A percentile compares a stretch with the other conserved stretches of the same genome.
Evolutionary conservation across 805 yeast genomes (phyloP).

Genomic region (Debaryomyces maramus): DNA sequence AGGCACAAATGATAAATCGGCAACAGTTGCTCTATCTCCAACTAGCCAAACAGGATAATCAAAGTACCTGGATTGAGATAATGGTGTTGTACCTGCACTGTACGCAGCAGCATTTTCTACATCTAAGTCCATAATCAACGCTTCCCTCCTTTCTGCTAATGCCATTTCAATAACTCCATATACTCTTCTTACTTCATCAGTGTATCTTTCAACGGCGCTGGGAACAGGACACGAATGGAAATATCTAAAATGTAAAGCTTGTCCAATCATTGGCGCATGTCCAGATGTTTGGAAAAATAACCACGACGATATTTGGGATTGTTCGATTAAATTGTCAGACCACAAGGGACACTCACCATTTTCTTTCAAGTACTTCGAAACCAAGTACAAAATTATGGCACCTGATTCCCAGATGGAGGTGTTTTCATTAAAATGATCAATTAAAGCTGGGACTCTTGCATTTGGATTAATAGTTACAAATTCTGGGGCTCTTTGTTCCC

Average conservation of each 20-base stretch:
- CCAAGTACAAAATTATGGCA: slow-evolving; percentile 81
- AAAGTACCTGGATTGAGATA: slow-evolving; percentile 80
- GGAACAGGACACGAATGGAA: slow-evolving; percentile 86
- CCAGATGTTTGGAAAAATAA: slow-evolving; percentile 94
- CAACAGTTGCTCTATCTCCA: slow-evolving; percentile 76
- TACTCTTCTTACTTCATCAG: slow-evolving; percentile 89
- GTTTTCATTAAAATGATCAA: slow-evolving; percentile 82
- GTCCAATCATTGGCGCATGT: slow-evolving; percentile 98
- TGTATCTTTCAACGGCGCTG: slow-evolving; percentile 85
- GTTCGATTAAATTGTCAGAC: slow-evolving; percentile 76
- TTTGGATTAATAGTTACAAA: slow-evolving; percentile 93
- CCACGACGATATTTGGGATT: slow-evolving; percentile 85
- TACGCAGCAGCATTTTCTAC: slow-evolving; percentile 85
- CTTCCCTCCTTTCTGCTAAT: slow-evolving; percentile 87
- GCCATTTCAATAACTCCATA: slow-evolving; percentile 96
- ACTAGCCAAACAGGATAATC: slow-evolving; percentile 96
- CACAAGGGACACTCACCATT: slow-evolving; percentile 72
- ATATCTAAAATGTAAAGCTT: slow-evolving; percentile 89
- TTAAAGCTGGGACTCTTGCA: slow-evolving; percentile 91
- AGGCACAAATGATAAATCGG: slow-evolving; percentile 90
- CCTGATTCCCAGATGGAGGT: slow-evolving; percentile 94
- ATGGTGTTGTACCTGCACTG: slow-evolving; percentile 83
- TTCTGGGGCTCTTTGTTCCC: slow-evolving; percentile 92
- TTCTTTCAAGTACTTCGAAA: slow-evolving; percentile 63
- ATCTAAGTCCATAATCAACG: slow-evolving; percentile 84